Evolutionary conservation across 371 early-diverging fungal species (phyloP).

Genomic region (Circinella umbellata): DNA sequence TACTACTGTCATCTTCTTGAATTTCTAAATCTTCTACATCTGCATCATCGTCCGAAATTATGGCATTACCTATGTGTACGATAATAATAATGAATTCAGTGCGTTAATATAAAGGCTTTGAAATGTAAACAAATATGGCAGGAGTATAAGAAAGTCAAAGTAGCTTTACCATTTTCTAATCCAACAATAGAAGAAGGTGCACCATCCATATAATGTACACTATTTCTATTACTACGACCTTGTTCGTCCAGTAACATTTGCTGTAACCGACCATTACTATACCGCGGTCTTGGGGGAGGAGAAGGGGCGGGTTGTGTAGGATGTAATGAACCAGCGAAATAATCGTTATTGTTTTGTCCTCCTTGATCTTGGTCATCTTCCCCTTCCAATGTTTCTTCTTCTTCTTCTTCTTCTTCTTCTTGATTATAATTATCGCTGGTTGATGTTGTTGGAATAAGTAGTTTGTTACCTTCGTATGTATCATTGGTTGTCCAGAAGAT

Average conservation of each 20-base stretch:
- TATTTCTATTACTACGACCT: conserved; percentile 47
- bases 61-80: conserved; percentile 10
- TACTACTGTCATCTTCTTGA: background rate
- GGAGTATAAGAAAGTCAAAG: background rate
- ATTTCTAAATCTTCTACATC: conserved; percentile 19
- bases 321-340: conserved; percentile 1
- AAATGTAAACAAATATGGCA: background rate
- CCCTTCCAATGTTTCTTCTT: background rate
- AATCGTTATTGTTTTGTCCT: background rate
- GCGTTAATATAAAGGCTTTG: background rate
- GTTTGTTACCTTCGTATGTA: conserved; percentile 1
- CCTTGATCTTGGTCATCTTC: background rate
- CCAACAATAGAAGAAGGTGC: conserved; percentile 50
- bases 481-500: conserved; percentile 79
- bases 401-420: background rate
- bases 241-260: conserved; percentile 11
- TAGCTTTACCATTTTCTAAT: conserved; percentile 33
- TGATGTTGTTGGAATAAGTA: background rate
- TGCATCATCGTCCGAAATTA: conserved; percentile 12
- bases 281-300: background rate
- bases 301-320: conserved; percentile 9
- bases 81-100: background rate
- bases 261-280: conserved; percentile 1
- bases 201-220: conserved; percentile 46
- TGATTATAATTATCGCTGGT: background rate